Percentiles rank a stretch among this genome's conserved stretches.
Evolutionary conservation across 2,329 filamentous ascomycete species (phyloP).

Genomic region (Penicillium brevicompactum): DNA sequence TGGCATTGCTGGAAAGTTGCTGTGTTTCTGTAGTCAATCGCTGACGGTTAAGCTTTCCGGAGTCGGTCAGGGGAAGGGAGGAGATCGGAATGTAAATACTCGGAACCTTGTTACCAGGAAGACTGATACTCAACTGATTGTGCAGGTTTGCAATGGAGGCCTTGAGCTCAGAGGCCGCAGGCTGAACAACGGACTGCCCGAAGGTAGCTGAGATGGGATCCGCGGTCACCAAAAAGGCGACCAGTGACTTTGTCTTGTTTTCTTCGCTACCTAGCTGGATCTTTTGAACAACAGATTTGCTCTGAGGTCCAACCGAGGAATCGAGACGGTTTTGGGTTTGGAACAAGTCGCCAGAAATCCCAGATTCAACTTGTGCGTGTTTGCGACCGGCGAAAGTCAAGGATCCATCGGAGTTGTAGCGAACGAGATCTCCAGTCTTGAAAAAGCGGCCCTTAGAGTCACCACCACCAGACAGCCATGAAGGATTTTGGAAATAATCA

Average conservation of each 20-base stretch:
- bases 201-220: background rate
- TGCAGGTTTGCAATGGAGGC: slow-evolving; percentile 17
- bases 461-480: slow-evolving; percentile 22
- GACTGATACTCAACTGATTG: slow-evolving; percentile 22
- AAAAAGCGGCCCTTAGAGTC: slow-evolving; percentile 23
- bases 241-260: slow-evolving; percentile 4
- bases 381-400: slow-evolving; percentile 38
- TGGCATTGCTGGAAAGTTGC: slow-evolving; percentile 8
- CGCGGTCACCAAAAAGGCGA: slow-evolving; percentile 24
- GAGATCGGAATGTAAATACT: slow-evolving; percentile 36
- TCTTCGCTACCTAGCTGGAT: slow-evolving; percentile 9
- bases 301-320: slow-evolving; percentile 14
- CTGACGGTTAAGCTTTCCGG: slow-evolving; percentile 37
- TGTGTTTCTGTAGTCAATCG: slow-evolving; percentile 16
- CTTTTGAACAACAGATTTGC: slow-evolving; percentile 21
- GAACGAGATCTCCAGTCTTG: slow-evolving; percentile 43
- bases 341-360: slow-evolving; percentile 3
- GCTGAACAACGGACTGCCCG: slow-evolving; percentile 10
- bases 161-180: slow-evolving; percentile 17
- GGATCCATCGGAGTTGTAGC: slow-evolving; percentile 39
- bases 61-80: slow-evolving; percentile 32
- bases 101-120: slow-evolving; percentile 40
- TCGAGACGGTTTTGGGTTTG: slow-evolving; percentile 19
- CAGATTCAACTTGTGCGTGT: slow-evolving; percentile 3
- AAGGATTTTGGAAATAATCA: slow-evolving; percentile 53